Evolutionary conservation across 2,329 filamentous ascomycete species (phyloP).

Genomic region (Sphaerostilbella broomeana): DNA sequence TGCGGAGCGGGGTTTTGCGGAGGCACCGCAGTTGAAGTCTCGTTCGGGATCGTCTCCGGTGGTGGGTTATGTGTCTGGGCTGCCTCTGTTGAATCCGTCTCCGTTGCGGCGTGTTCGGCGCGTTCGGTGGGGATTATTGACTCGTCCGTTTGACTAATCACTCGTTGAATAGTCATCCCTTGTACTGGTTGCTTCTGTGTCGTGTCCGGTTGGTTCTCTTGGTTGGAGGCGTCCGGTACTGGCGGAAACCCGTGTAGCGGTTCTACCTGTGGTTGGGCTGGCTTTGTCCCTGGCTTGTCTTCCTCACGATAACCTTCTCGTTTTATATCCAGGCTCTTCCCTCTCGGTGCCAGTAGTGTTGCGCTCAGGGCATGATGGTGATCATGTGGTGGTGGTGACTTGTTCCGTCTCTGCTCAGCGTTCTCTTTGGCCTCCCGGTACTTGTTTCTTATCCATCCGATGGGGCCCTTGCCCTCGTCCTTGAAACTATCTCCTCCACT

Average conservation of each 20-base stretch:
- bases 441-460: conserved; percentile 55
- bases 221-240: not conserved
- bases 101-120: not conserved
- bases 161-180: conserved; percentile 7
- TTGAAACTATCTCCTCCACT: conserved; percentile 33
- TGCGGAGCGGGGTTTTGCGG: conserved; percentile 1
- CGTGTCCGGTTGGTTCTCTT: not conserved
- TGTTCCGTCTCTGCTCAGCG: conserved; percentile 47
- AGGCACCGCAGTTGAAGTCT: not conserved
- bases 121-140: too few relatives aligned
- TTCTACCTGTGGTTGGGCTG: conserved; percentile 3
- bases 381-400: conserved; percentile 44
- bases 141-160: conserved; percentile 4
- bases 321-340: conserved; percentile 44
- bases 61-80: not conserved
- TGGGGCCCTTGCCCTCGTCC: conserved; percentile 45
- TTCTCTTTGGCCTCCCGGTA: conserved; percentile 54
- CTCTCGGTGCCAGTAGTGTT: conserved; percentile 31
- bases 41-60: not conserved
- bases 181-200: conserved; percentile 3
- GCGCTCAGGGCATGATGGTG: conserved; percentile 22
- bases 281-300: conserved; percentile 1
- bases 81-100: not conserved
- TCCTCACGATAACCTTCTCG: conserved; percentile 25
- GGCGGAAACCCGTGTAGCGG: not conserved